phyloP scores from a whole-genome alignment of 2,329 filamentous ascomycete species.

The Ceratocystis lukuohia region DNA sequence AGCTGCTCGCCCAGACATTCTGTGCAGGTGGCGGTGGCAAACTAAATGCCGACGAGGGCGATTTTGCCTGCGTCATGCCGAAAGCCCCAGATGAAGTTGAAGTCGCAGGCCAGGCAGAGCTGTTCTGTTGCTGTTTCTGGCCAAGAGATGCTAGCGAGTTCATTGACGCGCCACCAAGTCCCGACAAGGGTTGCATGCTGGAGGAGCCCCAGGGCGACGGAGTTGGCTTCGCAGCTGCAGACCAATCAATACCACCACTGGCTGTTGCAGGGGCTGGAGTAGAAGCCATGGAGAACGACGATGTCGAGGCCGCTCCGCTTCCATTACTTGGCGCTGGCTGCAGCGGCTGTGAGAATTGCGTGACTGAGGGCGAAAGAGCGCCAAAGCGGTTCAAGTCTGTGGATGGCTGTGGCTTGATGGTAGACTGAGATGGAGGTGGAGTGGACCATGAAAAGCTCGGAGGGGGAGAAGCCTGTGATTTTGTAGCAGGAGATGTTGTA shows the following conservation, averaged over 20 bases:
- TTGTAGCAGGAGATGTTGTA: not conserved
- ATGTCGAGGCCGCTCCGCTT: conserved; percentile 21
- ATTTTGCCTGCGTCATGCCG: conserved; percentile 40
- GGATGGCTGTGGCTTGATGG: conserved; percentile 24
- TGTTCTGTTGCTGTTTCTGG: conserved; percentile 26
- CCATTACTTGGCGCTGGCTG: conserved; percentile 22
- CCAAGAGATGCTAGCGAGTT: conserved; percentile 35
- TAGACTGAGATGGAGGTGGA: conserved; percentile 32
- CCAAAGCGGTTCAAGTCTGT: conserved; percentile 45
- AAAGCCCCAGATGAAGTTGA: conserved; percentile 28
- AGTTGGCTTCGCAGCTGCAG: not conserved
- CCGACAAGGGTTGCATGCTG: conserved; percentile 8
- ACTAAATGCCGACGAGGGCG: conserved; percentile 32
- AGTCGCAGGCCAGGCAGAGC: conserved; percentile 23
- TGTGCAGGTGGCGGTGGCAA: conserved; percentile 33
- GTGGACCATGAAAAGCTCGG: conserved; percentile 53
- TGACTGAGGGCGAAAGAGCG: conserved; percentile 43
- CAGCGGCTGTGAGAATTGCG: conserved; percentile 50
- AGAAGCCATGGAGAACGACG: conserved; percentile 35
- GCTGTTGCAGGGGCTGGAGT: conserved; percentile 24
- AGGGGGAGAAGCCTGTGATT: conserved; percentile 26
- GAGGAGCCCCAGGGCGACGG: not conserved
- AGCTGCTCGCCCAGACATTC: conserved; percentile 20
- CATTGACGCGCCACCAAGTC: conserved; percentile 32
- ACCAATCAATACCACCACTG: not conserved